Evolutionary conservation across 805 yeast species (phyloP).

Genomic region (Suhomyces sp.): DNA sequence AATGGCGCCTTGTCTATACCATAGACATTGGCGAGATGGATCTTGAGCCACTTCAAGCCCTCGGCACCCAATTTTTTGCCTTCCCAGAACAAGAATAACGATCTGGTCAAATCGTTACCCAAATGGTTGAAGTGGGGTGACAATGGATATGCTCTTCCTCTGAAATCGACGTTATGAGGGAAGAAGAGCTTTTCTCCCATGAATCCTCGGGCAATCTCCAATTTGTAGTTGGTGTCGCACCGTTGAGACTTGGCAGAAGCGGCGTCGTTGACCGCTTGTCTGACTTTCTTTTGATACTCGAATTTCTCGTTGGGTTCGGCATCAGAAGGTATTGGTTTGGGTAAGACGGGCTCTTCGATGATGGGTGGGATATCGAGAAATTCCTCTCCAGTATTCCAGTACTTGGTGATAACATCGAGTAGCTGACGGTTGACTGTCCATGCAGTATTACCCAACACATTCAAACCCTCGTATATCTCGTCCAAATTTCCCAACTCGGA

Average conservation of each 20-base stretch:
- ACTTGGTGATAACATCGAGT: constrained; percentile 63
- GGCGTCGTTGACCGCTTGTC: constrained; percentile 55
- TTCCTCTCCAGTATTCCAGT: constrained; percentile 85
- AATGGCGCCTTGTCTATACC: constrained; percentile 75
- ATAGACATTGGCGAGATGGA: constrained; percentile 69
- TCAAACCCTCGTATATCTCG: constrained; percentile 73
- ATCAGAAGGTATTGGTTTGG: constrained; percentile 52
- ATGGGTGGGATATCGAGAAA: constrained; percentile 67
- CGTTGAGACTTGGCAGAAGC: constrained; percentile 77
- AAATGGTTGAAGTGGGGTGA: constrained; percentile 79
- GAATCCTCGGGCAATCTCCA: constrained; percentile 91
- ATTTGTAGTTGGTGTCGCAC: constrained; percentile 89
- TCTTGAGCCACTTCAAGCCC: constrained; percentile 73
- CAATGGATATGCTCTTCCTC: constrained; percentile 82
- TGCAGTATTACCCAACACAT: constrained; percentile 80
- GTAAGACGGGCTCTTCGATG: constrained; percentile 43
- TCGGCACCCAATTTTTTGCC: constrained; percentile 63
- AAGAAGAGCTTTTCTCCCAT: constrained; percentile 73
- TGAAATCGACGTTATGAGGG: constrained; percentile 78
- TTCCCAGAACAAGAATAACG: constrained; percentile 71
- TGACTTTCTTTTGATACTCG: constrained; percentile 65
- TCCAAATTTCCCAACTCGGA: constrained; percentile 64
- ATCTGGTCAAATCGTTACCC: constrained; percentile 76
- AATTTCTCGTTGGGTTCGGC: constrained; percentile 71
- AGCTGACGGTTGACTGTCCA: constrained; percentile 87